Percentiles rank a stretch among this genome's conserved stretches.
Evolutionary conservation across 768 basidiomycete genomes (phyloP).

Genomic region (Guyanaporus albipodus): DNA sequence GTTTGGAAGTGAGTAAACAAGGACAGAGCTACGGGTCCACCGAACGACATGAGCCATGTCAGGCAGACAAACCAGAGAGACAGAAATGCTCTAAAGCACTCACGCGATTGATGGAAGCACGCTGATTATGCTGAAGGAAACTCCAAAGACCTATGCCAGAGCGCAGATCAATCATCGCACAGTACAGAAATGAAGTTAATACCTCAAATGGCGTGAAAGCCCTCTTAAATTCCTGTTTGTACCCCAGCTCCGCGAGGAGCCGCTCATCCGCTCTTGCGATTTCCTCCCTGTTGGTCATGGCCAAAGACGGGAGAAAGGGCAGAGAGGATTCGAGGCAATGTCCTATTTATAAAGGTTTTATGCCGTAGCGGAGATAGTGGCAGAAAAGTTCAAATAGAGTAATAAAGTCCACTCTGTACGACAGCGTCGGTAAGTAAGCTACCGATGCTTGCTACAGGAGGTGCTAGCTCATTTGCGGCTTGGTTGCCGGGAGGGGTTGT

Average conservation of each 20-base stretch:
- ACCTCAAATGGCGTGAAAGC: conserved; percentile 36
- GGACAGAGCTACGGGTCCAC: conserved; percentile 34
- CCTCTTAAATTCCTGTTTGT: conserved; percentile 37
- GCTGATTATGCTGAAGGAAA: conserved; percentile 69
- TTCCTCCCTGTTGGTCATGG: conserved; percentile 11
- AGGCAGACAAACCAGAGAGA: background rate
- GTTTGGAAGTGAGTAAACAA: conserved; percentile 46
- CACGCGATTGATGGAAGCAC: conserved; percentile 62
- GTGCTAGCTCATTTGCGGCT: too few species aligned
- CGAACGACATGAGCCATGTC: background rate
- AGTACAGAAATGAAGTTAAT: too few species aligned
- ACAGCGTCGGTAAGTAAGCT: too few species aligned
- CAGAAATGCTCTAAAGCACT: conserved; percentile 28
- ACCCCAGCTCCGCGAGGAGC: conserved; percentile 34
- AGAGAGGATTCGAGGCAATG: background rate
- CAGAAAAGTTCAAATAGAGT: too few species aligned
- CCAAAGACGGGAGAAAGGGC: background rate
- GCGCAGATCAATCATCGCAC: background rate
- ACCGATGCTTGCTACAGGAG: too few species aligned
- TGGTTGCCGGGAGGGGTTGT: too few species aligned
- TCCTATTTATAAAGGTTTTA: too few species aligned
- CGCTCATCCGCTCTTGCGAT: conserved; percentile 24
- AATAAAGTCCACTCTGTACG: too few species aligned
- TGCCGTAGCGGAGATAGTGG: too few species aligned
- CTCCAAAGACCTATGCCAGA: conserved; percentile 62